A percentile compares a stretch with the other conserved stretches of the same genome.
These are phyloP conservation scores for Geotrichum carabidarum DNA, from an alignment of 1,139 yeast species.

Conservation along the genomic window DNA sequence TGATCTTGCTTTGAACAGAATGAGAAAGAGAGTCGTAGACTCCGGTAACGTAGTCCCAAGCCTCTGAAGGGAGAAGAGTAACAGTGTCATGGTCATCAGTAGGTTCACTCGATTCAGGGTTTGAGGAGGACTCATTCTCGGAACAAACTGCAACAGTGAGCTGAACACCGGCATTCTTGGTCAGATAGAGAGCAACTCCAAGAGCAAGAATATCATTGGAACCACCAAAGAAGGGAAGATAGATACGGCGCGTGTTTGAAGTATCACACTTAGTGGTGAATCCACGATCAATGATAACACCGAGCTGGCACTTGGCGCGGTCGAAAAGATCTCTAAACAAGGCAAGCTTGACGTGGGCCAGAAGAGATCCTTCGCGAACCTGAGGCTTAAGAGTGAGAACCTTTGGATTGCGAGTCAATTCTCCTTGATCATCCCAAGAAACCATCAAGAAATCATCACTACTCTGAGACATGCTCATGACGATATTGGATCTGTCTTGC, in stretches of 20 bases:
- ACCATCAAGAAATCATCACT: conserved; percentile 22
- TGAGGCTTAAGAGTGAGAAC: conserved; percentile 8
- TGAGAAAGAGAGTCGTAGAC: conserved; percentile 4
- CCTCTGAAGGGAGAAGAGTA: conserved; percentile 1
- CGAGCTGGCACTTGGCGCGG: conserved; percentile 14
- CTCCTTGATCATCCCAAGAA: conserved; percentile 23
- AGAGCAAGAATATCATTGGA: conserved; percentile 16
- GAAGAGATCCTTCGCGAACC: conserved; percentile 15
- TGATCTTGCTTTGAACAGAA: background rate
- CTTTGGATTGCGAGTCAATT: conserved; percentile 5
- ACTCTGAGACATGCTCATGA: conserved; percentile 21
- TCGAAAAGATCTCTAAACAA: conserved; percentile 15
- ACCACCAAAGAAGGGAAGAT: conserved; percentile 19
- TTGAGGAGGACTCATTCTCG: conserved; percentile 29
- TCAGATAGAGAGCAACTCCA: conserved; percentile 15
- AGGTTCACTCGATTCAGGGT: background rate
- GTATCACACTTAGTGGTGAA: conserved; percentile 3
- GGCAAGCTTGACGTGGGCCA: conserved; percentile 20
- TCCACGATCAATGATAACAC: conserved; percentile 20
- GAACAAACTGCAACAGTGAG: conserved; percentile 11
- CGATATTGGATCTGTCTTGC: conserved; percentile 36
- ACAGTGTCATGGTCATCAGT: background rate
- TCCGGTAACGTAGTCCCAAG: conserved; percentile 15
- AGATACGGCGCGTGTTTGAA: conserved; percentile 8
- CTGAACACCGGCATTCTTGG: conserved; percentile 12